Conservation (phyloP, 2,329 filamentous ascomycete species). For the Cladophialophora chaetospira region DNA sequence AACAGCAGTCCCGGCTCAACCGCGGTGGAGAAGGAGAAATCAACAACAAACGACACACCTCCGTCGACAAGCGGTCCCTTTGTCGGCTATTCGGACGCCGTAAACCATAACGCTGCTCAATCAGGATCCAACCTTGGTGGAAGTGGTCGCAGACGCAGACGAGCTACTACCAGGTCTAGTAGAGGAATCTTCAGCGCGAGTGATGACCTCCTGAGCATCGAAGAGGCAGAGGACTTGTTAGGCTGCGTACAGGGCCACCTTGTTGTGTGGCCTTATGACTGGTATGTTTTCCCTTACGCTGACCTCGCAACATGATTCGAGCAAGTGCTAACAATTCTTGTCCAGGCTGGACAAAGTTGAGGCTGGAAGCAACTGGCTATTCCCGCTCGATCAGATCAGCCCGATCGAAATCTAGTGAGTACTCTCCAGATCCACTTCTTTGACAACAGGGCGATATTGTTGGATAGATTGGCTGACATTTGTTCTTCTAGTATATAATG, state of each 20-base stretch:
- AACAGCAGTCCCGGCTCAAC: conserved; percentile 22
- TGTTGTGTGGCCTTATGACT: conserved; percentile 93
- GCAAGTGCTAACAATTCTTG: conserved; percentile 19
- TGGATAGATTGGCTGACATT: background rate
- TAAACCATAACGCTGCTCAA: conserved; percentile 22
- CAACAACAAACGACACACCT: conserved; percentile 12
- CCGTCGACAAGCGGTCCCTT: conserved; percentile 16
- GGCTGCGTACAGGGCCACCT: conserved; percentile 82
- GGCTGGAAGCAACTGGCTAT: conserved; percentile 91
- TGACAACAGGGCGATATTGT: background rate
- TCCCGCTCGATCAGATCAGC: conserved; percentile 92
- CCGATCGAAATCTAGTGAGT: conserved; percentile 95
- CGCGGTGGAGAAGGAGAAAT: conserved; percentile 27
- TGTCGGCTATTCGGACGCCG: conserved; percentile 25
- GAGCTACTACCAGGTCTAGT: conserved; percentile 50
- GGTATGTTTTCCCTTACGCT: conserved; percentile 50
- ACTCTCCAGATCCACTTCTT: background rate
- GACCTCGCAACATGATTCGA: background rate
- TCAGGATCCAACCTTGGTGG: background rate
- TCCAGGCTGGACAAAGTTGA: conserved; percentile 79
- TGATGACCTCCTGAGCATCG: conserved; percentile 74
- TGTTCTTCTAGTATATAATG: conserved; percentile 1
- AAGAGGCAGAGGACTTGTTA: conserved; percentile 79
- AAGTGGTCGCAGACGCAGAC: conserved; percentile 42
- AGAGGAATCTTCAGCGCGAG: conserved; percentile 53